Base-by-base conservation (phyloP, 257 asterid genomes). In the Solanum medicagineum region DNA sequence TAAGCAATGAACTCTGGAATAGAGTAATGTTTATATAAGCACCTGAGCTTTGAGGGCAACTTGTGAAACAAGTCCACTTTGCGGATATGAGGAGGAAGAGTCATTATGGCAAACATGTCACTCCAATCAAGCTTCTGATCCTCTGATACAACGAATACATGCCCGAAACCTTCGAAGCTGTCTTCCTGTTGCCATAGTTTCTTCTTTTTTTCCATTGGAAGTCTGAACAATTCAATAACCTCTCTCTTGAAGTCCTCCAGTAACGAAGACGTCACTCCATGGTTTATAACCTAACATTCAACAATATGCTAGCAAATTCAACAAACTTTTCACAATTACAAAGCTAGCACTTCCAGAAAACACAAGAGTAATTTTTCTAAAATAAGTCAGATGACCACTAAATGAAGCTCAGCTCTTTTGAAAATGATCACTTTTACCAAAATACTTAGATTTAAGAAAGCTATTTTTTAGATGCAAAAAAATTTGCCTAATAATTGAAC, bases 101-200 rank as follows among this genome's bases (percentile, higher is more conserved):
- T 91, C 56, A 87, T 80, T 29, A 91, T 60, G 88, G 63, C 89
- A 87, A 92, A 92, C 90, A 90, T 90, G 88, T 92, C 94, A 7
- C 89, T 86, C 94, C 95, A 91, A 69, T 92, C 95, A 45, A 92
- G 94, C 88, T 90, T 91, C 69, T 92, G 94, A 70, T 89, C 89
- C 84, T 92, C 91, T 0, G 92, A 90, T 9, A 90, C 89, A 47
- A 92, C 94, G 53, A 91, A 90, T 0, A 59, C 62, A 84, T 92
- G 89, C 26, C 95, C 94, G 12, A 90, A 92, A 53, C 95, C 95
- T 80, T 92, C 91, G 1, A 86, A 90, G 84, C 86, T 86, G 87
- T 86, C 91, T 54, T 87, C 86, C 70, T 82, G 77, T 80, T 92
- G 94, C 95, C 93, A 86, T 29, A 92, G 32, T 60, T 74, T 84